Evolutionary conservation across 306 rosid species (phyloP), one percentile per base, ranked within the genome.

Genomic region (Citrullus mucosospermus): DNA sequence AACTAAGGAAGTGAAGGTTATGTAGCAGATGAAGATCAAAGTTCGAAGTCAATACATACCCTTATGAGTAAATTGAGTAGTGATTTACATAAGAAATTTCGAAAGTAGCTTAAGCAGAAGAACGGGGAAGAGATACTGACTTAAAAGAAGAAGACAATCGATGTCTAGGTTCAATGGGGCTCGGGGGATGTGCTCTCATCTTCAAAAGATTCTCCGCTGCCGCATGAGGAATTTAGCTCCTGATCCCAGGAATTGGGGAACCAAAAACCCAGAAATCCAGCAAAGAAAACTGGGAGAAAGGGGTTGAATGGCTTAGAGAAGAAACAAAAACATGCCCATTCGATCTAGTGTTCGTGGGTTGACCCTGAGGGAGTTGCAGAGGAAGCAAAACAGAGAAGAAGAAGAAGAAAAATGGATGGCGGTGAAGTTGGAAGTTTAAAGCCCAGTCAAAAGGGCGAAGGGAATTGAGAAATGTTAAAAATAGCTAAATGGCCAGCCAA

Each of bases 171-270:
- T 95, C 98, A 11, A 86, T 78, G 77, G 81, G 70, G 81, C 78
- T 86, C 1, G 88, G 88, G 51, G 92, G 83, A 30, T 87, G 79
- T 75, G 82, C 89, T 86, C 97, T 92, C 97, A 95, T 94, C 58
- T 81, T 75, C 61, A 77, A 81, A 4, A 46, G 53, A 34, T 81
- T 82, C 22, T 13, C 18, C 77, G 16, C 20, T 25, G 20, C 41
- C 59, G 58, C 77, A 71, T 71, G 59, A 71, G 41, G 43, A 48
- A 46, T 34, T 71, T 20, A 46, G 10, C n/a, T 69, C 25, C 75
- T 44, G 75, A 69, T 69, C 53, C 74, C 73, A 9, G 25, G 72
- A 16, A 8, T 1, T 38, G 0, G 30, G 6, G 18, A 28, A 41
- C 11, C 32, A 39, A 41, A 38, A 69, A 43, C 39, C 39, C 58